A percentile compares a stretch with the other conserved stretches of the same genome.
Conservation (phyloP, 78 protist genomes). For the Dictyostelium discoideum region DNA sequence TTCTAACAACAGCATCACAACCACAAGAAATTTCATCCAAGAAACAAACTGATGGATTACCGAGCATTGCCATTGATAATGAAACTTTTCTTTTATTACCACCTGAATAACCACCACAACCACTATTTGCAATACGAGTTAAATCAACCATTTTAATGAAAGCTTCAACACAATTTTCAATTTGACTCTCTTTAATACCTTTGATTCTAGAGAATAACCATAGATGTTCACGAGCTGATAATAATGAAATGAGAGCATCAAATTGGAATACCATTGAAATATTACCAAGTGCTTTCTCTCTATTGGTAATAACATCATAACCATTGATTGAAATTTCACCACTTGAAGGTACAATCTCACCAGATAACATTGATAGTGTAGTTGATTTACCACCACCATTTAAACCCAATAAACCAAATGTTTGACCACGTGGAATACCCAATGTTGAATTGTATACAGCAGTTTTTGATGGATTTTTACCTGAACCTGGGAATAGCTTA, state of each 20-base stretch:
- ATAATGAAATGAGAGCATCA: slow-evolving; percentile 37
- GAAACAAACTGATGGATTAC: slow-evolving; percentile 70
- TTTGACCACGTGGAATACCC: slow-evolving; percentile 38
- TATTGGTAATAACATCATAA: slow-evolving; percentile 8
- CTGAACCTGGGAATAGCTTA: slow-evolving; percentile 8
- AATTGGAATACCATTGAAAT: slow-evolving; percentile 59
- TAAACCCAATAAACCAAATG: slow-evolving; percentile 56
- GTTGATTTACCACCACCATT: slow-evolving; percentile 98
- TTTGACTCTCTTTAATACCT: slow-evolving; percentile 32
- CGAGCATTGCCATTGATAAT: slow-evolving; percentile 89
- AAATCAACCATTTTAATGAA: slow-evolving; percentile 46
- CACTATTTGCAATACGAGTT: slow-evolving; percentile 13
- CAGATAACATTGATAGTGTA: slow-evolving; percentile 91
- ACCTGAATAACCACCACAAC: slow-evolving; percentile 80
- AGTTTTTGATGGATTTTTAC: slow-evolving; percentile 7
- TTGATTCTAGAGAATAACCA: slow-evolving; percentile 43
- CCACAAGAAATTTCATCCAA: slow-evolving; percentile 33
- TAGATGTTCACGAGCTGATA: slow-evolving; percentile 69
- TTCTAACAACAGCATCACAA: slow-evolving; percentile 73
- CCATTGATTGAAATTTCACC: slow-evolving; percentile 91
- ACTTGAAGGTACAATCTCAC: slow-evolving; percentile 83
- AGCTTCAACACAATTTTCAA: slow-evolving; percentile 23
- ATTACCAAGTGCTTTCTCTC: slow-evolving; percentile 8
- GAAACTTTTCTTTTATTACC: slow-evolving; percentile 91
- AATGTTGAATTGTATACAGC: slow-evolving; percentile 43